Base-by-base conservation (phyloP, 257 asterid genomes). In the Asclepias syriaca region DNA sequence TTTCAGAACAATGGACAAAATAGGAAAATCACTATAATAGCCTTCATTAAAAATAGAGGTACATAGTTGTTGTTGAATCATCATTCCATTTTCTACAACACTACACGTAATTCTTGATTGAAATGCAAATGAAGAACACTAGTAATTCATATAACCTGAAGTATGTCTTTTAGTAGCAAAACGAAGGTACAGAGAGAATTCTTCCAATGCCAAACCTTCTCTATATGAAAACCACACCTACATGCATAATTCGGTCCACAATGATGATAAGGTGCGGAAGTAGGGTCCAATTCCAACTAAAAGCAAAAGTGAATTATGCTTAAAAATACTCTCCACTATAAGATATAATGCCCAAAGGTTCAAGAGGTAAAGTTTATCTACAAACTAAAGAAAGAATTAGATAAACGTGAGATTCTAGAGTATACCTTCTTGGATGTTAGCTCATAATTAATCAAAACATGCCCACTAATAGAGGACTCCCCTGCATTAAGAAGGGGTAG, bases 401-500 rank as follows among this genome's bases (percentile, higher is more conserved):
- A 61, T 14, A 32, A 43, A 61, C 6, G 37, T 63, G 49, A 34
- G 66, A 63, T 37, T 34, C 48, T 61, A 34, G 9, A 2, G 16
- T 18, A 37, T 55, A 90, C 96, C 96, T 90, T 90, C 86, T 90
- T 92, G 43, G 90, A 43, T 64, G 98, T 94, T 58, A 95, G 85
- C 83, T 92, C 97, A 60, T 90, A 87, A 81, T 95, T 92, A 74
- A 92, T 89, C 87, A 95, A 77, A 79, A 90, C 66, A 37, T 93
- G 96, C 72, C 92, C 88, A 72, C 69, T 68, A 43, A 90, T 72
- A 67, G 90, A 86, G 21, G 78, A 87, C 81, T 95, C 99, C 37
- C 82, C 86, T 11, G 91, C 79, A 66, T 88, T 87, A 66, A 88
- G 76, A 53, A 88, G 84, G 8, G 97, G 99, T 80, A 95, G 89